Base-by-base conservation (phyloP, 148 eudicot genomes). In the Camellia granthamiana region DNA sequence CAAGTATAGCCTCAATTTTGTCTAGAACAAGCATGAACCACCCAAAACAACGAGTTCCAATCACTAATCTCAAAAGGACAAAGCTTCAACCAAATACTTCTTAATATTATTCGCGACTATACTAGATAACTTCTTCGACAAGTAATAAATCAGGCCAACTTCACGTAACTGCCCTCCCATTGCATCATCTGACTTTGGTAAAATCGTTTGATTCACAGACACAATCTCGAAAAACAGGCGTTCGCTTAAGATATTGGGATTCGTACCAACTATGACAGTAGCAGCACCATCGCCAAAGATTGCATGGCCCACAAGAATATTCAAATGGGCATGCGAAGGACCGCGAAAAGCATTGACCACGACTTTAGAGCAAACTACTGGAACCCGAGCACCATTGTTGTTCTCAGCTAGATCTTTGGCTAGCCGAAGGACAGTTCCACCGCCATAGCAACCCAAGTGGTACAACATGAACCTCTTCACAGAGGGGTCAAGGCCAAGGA, bases 221-320 rank as follows among this genome's bases (percentile, higher is more conserved):
- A 77, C 69, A 7, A 81, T 7, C 41, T 81, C 54, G 23, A 81
- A 81, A n/a, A 81, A n/a, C 3, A 80, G 77, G 4, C 19, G 15
- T 15, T 81, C 80, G 71, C 43, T 30, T 1, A 30, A 30, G 38
- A 30, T 30, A 30, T 30, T 30, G 38, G 38, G 38, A 30, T 30
- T 30, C 1, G 38, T 1, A 15, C 84, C 80, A 6, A 81, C 67
- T 7, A 81, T 81, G 0, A 62, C 15, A 2, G 80, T 80, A 0
- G 70, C 80, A 5, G 84, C 80, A 2, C 84, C 84, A 13, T 81
- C 84, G 1, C 84, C 80, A 13, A 81, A 81, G 3, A 81, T 14
- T 0, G 80, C 72, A 3, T 76, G 69, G 16, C 80, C 77, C 2
- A 77, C 70, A 3, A 81, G 76, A 12, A 42, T 61, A 41, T 81